Conservation (phyloP, 1,284 basidiomycete species). For the Ganoderma lucidum region DNA sequence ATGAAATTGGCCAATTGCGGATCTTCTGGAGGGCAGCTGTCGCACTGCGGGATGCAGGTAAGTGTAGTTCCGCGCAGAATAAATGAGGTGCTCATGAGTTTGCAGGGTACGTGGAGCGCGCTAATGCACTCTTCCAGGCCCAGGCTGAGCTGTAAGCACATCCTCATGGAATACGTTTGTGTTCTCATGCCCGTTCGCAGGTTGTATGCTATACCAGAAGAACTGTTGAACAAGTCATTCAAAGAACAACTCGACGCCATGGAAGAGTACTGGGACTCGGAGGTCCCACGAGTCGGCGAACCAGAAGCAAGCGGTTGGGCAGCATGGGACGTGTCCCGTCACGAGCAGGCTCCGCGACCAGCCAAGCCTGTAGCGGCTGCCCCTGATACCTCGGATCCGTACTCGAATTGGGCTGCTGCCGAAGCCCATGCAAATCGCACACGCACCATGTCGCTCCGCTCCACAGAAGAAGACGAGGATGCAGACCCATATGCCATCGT, state of each 20-base stretch:
- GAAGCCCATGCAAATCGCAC: slow-evolving; percentile 61
- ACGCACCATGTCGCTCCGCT: slow-evolving; percentile 62
- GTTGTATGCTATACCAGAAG: slow-evolving; percentile 59
- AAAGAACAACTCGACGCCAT: slow-evolving; percentile 60
- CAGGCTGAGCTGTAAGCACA: slow-evolving; percentile 75
- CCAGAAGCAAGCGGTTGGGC: slow-evolving; percentile 67
- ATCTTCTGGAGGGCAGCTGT: slow-evolving; percentile 76
- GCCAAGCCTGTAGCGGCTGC: slow-evolving; percentile 26
- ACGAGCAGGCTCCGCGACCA: slow-evolving; percentile 39
- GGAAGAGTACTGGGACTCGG: slow-evolving; percentile 83
- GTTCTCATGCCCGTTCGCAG: slow-evolving; percentile 43
- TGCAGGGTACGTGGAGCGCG: slow-evolving; percentile 60
- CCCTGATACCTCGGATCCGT: slow-evolving; percentile 59
- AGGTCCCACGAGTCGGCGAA: slow-evolving; percentile 72
- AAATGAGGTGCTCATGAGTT: not conserved
- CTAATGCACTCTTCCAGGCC: slow-evolving; percentile 77
- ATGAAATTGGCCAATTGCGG: slow-evolving; percentile 64
- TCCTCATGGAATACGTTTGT: not conserved
- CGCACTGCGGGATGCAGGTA: slow-evolving; percentile 81
- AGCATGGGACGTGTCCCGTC: slow-evolving; percentile 58
- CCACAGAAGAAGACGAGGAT: slow-evolving; percentile 62
- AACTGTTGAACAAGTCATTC: slow-evolving; percentile 50
- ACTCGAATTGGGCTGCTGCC: slow-evolving; percentile 70
- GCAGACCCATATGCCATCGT: slow-evolving; percentile 84
- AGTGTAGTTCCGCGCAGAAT: slow-evolving; percentile 35